Conservation (phyloP, 352 stramenopile species). For the Globisporangium cystogenes region DNA sequence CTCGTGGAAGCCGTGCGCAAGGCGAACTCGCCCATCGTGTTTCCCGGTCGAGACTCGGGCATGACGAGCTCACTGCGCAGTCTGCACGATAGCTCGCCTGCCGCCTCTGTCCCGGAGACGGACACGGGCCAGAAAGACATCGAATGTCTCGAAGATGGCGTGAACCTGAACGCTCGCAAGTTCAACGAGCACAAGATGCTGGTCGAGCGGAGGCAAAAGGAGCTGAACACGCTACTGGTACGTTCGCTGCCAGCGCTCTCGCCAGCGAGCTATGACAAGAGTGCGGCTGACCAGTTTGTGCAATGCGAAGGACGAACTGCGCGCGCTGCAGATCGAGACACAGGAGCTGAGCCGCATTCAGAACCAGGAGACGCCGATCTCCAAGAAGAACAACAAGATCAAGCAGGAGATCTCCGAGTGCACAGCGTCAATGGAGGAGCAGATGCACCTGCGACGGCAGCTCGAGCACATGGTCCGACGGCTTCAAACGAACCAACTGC, state of each 20-base stretch:
- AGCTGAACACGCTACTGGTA: constrained; percentile 58
- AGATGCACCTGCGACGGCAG: constrained; percentile 67
- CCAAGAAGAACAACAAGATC: constrained; percentile 60
- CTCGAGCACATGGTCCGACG: constrained; percentile 81
- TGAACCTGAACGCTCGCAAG: constrained; percentile 64
- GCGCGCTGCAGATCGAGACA: constrained; percentile 65
- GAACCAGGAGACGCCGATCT: constrained; percentile 74
- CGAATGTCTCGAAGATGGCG: constrained; percentile 60
- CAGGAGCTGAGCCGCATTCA: constrained; percentile 61
- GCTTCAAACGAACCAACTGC: constrained; percentile 66
- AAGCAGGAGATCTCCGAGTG: constrained; percentile 66
- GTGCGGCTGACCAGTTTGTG: not conserved
- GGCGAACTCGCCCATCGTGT: constrained; percentile 55
- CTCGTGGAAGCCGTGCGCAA: constrained; percentile 74
- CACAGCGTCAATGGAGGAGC: constrained; percentile 70
- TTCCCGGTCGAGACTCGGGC: constrained; percentile 36
- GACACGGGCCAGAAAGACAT: constrained; percentile 53
- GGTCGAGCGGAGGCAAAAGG: constrained; percentile 52
- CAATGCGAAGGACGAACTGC: constrained; percentile 50
- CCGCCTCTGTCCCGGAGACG: constrained; percentile 21
- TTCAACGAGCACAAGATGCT: constrained; percentile 79
- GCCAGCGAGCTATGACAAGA: not conserved
- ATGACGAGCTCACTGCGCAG: constrained; percentile 21
- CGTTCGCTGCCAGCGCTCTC: not conserved
- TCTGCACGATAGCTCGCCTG: constrained; percentile 16